Percentiles rank a stretch among this genome's conserved stretches.
phyloP scores from a whole-genome alignment of 179 eudicot species.

The Carnegiea gigantea region DNA sequence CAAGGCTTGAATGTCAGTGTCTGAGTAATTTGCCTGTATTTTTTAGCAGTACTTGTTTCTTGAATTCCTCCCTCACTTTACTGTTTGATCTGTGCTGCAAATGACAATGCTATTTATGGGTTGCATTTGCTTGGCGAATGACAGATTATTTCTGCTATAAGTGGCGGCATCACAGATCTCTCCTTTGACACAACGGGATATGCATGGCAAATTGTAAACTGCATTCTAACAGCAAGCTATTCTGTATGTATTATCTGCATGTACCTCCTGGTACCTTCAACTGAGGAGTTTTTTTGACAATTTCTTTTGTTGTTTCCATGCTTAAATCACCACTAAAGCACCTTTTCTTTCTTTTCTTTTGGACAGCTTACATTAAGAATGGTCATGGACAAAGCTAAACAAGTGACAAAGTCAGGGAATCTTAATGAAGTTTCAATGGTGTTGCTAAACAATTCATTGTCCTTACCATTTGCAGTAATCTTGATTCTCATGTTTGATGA shows the following conservation, averaged over 20 bases:
- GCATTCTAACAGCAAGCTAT: conserved; percentile 74
- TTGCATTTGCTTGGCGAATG: conserved; percentile 12
- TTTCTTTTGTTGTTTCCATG: background rate
- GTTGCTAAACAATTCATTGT: conserved; percentile 67
- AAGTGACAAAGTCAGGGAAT: conserved; percentile 64
- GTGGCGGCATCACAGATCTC: conserved; percentile 78
- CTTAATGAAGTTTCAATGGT: conserved; percentile 87
- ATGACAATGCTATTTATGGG: background rate
- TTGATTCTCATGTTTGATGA: conserved; percentile 65
- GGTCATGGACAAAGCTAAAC: conserved; percentile 85
- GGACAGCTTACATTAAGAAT: conserved; percentile 66
- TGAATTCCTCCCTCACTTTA: background rate
- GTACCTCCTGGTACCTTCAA: background rate
- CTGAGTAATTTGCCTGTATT: background rate
- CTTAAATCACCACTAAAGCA: background rate
- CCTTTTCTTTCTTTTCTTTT: background rate
- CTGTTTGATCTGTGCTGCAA: background rate
- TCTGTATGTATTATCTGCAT: conserved; percentile 45
- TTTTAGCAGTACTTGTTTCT: background rate
- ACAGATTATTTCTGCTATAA: conserved; percentile 80
- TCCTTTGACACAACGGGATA: conserved; percentile 66
- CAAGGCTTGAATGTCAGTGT: no score
- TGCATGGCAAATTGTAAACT: conserved; percentile 65
- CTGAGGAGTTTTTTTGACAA: background rate
- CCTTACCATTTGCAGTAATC: conserved; percentile 69